Evolutionary conservation across 2,329 filamentous ascomycete genomes (phyloP).

Genomic region (Diaporthe vaccinii): DNA sequence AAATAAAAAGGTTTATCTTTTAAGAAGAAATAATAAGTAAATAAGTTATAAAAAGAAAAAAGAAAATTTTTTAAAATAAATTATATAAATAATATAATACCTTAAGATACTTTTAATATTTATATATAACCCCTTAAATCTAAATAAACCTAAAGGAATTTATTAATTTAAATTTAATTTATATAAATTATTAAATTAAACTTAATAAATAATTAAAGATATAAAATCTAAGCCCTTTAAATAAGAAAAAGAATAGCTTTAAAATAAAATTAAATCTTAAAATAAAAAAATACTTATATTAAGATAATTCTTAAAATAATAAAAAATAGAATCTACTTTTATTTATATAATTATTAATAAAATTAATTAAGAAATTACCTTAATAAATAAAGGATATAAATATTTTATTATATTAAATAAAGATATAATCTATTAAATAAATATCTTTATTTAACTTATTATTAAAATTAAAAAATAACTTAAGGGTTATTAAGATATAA

Average conservation of each 20-base stretch:
- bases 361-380: not conserved
- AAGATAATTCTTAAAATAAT: not conserved
- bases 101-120: not conserved
- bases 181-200: not conserved
- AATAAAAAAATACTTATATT: not conserved
- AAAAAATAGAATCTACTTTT: not conserved
- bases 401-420: not conserved
- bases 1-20: too few relatives aligned
- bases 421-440: not conserved
- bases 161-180: not conserved
- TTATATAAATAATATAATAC: not conserved
- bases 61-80: not conserved
- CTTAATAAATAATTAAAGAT: not conserved
- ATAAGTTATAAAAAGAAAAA: not conserved
- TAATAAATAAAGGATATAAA: not conserved
- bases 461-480: fast-evolving
- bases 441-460: not conserved
- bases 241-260: not conserved
- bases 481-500: not conserved
- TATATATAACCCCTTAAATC: not conserved
- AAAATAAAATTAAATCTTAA: not conserved
- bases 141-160: not conserved
- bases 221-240: not conserved
- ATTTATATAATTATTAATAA: conserved; percentile 17
- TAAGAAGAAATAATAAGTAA: not conserved